Percentiles rank a stretch among this genome's conserved stretches.
Conservation (phyloP, 331 rosid species). For the Acacia concinna region DNA sequence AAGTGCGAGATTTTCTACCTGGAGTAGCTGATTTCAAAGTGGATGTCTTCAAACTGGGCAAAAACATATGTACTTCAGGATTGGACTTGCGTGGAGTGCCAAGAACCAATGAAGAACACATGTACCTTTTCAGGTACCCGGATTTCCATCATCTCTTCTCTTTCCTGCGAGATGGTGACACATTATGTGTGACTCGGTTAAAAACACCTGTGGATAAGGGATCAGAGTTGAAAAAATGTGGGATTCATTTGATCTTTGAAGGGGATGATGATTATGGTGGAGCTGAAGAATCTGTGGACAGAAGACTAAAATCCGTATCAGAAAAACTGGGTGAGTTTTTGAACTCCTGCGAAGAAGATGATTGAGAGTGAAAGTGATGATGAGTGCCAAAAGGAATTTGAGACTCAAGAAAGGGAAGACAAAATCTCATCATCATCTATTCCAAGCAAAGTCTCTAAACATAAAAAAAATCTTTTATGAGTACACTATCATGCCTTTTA, state of each 20-base stretch:
- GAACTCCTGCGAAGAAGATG: constrained; percentile 16
- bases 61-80: constrained; percentile 14
- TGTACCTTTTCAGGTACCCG: constrained; percentile 51
- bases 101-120: constrained; percentile 43
- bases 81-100: constrained; percentile 49
- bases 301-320: constrained; percentile 50
- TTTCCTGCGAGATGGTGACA: constrained; percentile 40
- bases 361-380: background rate
- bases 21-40: constrained; percentile 39
- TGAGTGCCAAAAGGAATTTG: too few relatives aligned
- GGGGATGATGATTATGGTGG: constrained; percentile 69
- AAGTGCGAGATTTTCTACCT: constrained; percentile 24
- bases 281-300: constrained; percentile 43
- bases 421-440: too few relatives aligned
- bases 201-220: constrained; percentile 40
- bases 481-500: too few relatives aligned
- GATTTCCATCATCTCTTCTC: constrained; percentile 34
- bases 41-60: constrained; percentile 37
- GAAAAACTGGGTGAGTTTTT: constrained; percentile 57
- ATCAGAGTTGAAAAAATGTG: constrained; percentile 52
- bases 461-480: too few relatives aligned
- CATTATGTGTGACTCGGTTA: constrained; percentile 35
- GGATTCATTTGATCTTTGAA: constrained; percentile 56
- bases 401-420: too few relatives aligned
- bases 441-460: too few relatives aligned